Conservation (phyloP, 2,329 filamentous ascomycete genomes). For the Claviceps purpurea region DNA sequence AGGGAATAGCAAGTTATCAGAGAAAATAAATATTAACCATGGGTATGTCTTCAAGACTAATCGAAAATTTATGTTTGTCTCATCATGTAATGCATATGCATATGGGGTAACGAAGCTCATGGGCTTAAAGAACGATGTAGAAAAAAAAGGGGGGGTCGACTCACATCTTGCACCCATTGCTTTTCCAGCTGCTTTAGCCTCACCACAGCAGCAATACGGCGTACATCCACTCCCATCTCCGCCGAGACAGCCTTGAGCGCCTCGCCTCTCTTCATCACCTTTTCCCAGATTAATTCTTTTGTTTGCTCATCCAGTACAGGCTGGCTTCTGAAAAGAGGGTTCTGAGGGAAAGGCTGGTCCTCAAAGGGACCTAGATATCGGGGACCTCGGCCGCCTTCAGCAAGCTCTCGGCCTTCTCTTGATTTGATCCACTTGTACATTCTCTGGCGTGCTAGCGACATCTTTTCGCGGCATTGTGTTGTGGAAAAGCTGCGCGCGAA, state of each 20-base stretch:
- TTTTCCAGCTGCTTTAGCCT: conserved; percentile 78
- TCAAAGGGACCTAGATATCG: conserved; percentile 25
- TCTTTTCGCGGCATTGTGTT: conserved; percentile 25
- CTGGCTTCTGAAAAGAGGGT: conserved; percentile 56
- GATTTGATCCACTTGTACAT: conserved; percentile 27
- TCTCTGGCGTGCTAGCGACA: conserved; percentile 20
- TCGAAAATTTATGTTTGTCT: conserved; percentile 56
- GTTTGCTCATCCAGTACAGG: conserved; percentile 61
- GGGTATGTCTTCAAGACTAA: conserved; percentile 98
- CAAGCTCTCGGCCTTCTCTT: conserved; percentile 12
- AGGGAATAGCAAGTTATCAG: conserved; percentile 22
- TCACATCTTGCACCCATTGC: conserved; percentile 62
- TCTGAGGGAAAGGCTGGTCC: conserved; percentile 58
- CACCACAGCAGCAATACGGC: conserved; percentile 73
- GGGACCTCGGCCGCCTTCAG: conserved; percentile 14
- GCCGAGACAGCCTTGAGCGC: conserved; percentile 66
- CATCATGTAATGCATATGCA: conserved; percentile 30
- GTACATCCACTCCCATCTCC: conserved; percentile 65
- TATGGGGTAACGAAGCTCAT: not conserved
- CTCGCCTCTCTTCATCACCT: conserved; percentile 51
- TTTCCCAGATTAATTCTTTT: conserved; percentile 58
- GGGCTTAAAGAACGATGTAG: not conserved
- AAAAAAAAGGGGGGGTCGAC: conserved; percentile 18
- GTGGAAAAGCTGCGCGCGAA: conserved; percentile 25
- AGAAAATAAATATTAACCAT: conserved; percentile 51